Evolutionary conservation across 2,329 filamentous ascomycete species (phyloP), one percentile per base, ranked within the genome.

Genomic region (Cryoendolithus antarcticus): DNA sequence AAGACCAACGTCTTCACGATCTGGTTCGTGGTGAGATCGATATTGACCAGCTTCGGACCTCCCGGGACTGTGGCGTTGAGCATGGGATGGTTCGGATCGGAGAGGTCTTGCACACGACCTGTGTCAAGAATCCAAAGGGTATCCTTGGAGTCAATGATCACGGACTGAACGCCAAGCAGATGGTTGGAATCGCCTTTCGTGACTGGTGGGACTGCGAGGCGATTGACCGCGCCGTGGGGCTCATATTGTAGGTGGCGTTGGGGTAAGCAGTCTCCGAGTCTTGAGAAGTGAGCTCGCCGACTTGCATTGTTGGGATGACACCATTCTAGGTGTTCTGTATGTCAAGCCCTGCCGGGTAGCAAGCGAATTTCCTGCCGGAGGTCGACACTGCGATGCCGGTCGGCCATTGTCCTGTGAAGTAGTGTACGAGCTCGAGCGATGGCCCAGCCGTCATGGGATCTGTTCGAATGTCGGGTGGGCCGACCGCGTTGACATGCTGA

Each of bases 91-190:
- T 65, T 56, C 0, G 45, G 42, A 11, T 56, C 54, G 9, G 55
- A 47, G 2, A 59, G 56, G 21, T 47, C 45, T 29, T 47, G 45
- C 4, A 59, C 61, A 21, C 66, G 60, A 4, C 67, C 67, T 2
- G 66, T 70, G 43, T 71, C 68, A 5, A 71, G 59, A 39, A 71
- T 64, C 66, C 66, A 70, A 9, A 71, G 56, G 4, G 64, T 60
- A 47, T 70, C 65, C 2, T 52, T 47, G 0, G 66, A 46, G 44
- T 71, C 67, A 9, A 70, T 57, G 9, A 70, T 65, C 0, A 71
- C 65, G 29, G 58, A 64, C 48, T 71, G 67, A 0, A 70, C 65
- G 33, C 64, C 63, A 33, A 70, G 63, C 3, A 70, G 53, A 45
- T 69, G 60, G 42, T 63, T 48, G 7, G 57, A 55, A 39, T 67